Conservation (phyloP, 106 monocot genomes). For the Gastrodia elata region DNA sequence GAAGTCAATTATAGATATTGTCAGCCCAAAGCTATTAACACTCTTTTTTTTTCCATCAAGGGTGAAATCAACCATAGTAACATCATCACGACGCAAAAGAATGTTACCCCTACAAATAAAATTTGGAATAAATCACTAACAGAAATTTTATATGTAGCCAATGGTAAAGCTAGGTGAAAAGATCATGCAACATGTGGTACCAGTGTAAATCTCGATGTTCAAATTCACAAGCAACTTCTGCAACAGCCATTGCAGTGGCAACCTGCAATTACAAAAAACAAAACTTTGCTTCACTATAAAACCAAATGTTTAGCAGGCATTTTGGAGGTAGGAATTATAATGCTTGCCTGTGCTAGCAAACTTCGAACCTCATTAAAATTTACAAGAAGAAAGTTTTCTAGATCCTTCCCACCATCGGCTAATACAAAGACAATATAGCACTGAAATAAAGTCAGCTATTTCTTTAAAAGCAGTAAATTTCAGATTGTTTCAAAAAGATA, state of each 20-base stretch:
- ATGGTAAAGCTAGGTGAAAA: conserved; percentile 10
- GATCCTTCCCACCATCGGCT: conserved; percentile 94
- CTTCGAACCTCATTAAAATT: conserved; percentile 80
- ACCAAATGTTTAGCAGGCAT: neutral
- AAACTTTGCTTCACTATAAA: neutral
- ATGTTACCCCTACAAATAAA: conserved; percentile 79
- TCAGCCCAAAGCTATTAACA: conserved; percentile 59
- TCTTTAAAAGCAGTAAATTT: neutral
- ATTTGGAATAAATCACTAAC: neutral
- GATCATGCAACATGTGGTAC: conserved; percentile 17
- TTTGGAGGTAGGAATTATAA: neutral
- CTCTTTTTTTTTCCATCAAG: conserved; percentile 57
- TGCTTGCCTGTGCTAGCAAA: conserved; percentile 62
- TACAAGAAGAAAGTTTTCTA: conserved; percentile 78
- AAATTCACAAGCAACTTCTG: conserved; percentile 91
- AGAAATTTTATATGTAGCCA: neutral
- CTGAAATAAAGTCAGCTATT: conserved; percentile 24
- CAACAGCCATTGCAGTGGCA: conserved; percentile 77
- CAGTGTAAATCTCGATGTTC: conserved; percentile 98
- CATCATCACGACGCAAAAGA: conserved; percentile 54
- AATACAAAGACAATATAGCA: conserved; percentile 81
- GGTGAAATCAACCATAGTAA: conserved; percentile 28
- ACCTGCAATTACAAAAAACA: conserved; percentile 34
- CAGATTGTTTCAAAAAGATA: neutral
- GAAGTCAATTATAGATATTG: conserved; percentile 84